A percentile compares a stretch with the other conserved stretches of the same genome.
Conservation (phyloP, 2,329 filamentous ascomycete species). For the Aspergillus pseudonomiae region DNA sequence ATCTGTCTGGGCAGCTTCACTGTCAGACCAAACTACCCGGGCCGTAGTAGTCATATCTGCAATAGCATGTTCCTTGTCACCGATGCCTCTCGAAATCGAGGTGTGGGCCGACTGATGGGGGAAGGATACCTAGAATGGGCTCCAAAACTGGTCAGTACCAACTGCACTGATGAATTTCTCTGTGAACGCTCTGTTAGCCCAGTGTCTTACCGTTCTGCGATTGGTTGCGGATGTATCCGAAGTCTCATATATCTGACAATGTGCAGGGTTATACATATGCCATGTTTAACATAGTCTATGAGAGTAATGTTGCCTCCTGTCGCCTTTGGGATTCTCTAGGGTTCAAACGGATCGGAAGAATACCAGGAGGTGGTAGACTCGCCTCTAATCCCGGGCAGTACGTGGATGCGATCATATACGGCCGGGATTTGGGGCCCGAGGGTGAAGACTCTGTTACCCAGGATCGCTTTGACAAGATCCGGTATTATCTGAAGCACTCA, state of each 20-base stretch:
- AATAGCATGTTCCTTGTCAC: conserved; percentile 76
- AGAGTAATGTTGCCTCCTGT: conserved; percentile 87
- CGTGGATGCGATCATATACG: conserved; percentile 78
- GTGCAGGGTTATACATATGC: conserved; percentile 80
- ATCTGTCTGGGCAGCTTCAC: conserved; percentile 89
- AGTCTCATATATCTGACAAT: conserved; percentile 22
- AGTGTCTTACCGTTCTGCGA: background rate
- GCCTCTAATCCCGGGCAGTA: conserved; percentile 69
- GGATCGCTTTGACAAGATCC: conserved; percentile 98
- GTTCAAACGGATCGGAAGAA: conserved; percentile 87
- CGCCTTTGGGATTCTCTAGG: conserved; percentile 90
- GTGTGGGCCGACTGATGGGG: conserved; percentile 75
- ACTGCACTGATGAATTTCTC: background rate
- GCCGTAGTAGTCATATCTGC: conserved; percentile 86
- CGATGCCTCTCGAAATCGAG: conserved; percentile 71
- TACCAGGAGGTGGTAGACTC: conserved; percentile 72
- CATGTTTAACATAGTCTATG: conserved; percentile 92
- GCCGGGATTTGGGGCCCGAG: conserved; percentile 63
- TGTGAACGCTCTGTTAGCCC: background rate
- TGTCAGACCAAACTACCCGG: conserved; percentile 92
- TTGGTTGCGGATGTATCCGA: background rate
- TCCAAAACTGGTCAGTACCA: conserved; percentile 57
- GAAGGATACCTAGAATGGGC: conserved; percentile 78
- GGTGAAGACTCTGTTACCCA: conserved; percentile 85
- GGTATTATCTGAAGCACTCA: conserved; percentile 92